Conservation (phyloP, 148 eudicot species). For the Diospyros lotus region DNA sequence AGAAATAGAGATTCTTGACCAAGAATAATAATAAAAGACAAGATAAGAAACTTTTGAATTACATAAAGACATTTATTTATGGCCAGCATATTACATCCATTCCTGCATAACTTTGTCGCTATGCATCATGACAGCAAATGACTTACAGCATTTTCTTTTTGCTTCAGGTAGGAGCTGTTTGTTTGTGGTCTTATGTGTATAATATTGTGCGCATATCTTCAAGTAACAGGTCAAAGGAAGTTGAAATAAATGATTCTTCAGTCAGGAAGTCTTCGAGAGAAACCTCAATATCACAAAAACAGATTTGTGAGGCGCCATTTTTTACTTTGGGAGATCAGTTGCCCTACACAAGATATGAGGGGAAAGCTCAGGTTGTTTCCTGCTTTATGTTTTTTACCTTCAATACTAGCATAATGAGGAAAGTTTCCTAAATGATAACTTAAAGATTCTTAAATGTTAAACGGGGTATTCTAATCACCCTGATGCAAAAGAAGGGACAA, state of each 20-base stretch:
- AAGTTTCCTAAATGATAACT: background rate
- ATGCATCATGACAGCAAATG: background rate
- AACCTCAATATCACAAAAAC: slow-evolving; percentile 10
- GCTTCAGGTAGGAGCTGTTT: slow-evolving; percentile 75
- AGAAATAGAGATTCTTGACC: background rate
- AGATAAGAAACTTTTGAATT: background rate
- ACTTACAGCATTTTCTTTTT: slow-evolving; percentile 3
- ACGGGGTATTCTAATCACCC: background rate
- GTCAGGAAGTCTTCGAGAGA: slow-evolving; percentile 12
- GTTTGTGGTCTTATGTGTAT: slow-evolving; percentile 76
- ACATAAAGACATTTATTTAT: too few relatives aligned
- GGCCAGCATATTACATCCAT: too few relatives aligned
- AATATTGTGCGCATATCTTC: slow-evolving; percentile 64
- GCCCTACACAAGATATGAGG: slow-evolving; percentile 22
- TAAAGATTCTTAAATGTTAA: background rate
- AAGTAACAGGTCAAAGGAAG: slow-evolving; percentile 31
- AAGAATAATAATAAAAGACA: too few relatives aligned
- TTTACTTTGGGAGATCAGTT: slow-evolving; percentile 21
- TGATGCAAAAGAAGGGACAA: background rate
- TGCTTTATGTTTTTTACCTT: slow-evolving; percentile 1
- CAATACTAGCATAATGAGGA: background rate
- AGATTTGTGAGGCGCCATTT: slow-evolving; percentile 30
- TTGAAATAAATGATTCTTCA: slow-evolving; percentile 25
- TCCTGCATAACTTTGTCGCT: background rate
- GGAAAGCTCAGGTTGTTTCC: slow-evolving; percentile 29